Evolutionary conservation across 1,284 basidiomycete genomes (phyloP), one percentile per base, ranked within the genome.

Genomic region (Wolfiporia cocos): DNA sequence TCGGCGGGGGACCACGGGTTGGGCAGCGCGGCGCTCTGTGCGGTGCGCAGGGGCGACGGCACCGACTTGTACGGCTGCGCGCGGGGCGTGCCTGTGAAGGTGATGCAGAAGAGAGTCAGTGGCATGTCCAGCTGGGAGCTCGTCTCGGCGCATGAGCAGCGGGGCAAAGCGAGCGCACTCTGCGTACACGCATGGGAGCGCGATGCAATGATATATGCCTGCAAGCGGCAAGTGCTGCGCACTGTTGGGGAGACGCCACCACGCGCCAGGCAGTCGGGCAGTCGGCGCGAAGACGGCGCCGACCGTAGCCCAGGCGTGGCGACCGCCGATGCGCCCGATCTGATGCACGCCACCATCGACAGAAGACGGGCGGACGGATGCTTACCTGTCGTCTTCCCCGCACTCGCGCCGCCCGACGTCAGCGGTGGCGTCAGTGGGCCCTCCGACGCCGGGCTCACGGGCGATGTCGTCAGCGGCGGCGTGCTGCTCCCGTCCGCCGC

Each of bases 1-100:
- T 29, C 26, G 31, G 15, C 31, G 23, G 53, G 46, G 24, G 51
- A 46, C 26, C 44, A 42, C 14, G 51, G 32, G 19, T 20, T 42
- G 4, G 41, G 15, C 34, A 49, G 31, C 43, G 49, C 42, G 36
- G 48, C 45, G 50, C 56, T 58, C 45, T 66, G 59, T 42, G 71
- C 65, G 42, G 69, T 73, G 30, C 76, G 71, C 23, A 79, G 63
- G 23, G 78, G 77, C 3, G 77, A 81, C 0, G 78, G 76, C 26
- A 62, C 61, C 14, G 71, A 55, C 34, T 71, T 73, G 65, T 63
- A 62, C 17, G 57, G 53, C 33, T 61, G 35, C 31, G 24, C 28
- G 34, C 39, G 44, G 12, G 35, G 30, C 17, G 40, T 17, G 12
- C 32, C 7, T 5, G 43, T 31, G 33, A 22, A 26, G 18, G 34